phyloP scores from a whole-genome alignment of 805 yeast genomes.

The Pichia phayaonensis region DNA sequence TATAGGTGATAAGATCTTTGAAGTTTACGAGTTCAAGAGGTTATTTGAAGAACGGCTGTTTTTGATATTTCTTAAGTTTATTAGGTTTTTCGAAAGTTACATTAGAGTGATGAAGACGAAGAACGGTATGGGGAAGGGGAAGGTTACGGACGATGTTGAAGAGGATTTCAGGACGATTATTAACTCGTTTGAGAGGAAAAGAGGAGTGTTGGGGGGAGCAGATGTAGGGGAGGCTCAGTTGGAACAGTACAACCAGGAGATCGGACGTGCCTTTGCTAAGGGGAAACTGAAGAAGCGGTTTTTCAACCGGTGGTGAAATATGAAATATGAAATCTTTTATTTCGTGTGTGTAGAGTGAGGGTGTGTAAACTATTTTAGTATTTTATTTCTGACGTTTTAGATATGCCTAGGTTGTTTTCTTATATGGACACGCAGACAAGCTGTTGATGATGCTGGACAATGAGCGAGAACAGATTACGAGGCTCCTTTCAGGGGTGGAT shows the following conservation, averaged over 20 bases:
- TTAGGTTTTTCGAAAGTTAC: background rate
- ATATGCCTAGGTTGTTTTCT: too few relatives aligned
- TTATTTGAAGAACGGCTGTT: constrained; percentile 1
- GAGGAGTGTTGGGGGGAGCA: background rate
- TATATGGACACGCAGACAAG: too few relatives aligned
- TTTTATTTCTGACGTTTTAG: background rate
- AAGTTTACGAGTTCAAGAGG: background rate
- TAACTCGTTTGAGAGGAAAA: background rate
- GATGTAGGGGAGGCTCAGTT: background rate
- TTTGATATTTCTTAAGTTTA: background rate
- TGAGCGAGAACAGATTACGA: constrained; percentile 4
- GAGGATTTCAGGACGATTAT: background rate
- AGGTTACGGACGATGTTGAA: background rate
- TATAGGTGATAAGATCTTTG: background rate
- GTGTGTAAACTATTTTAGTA: background rate
- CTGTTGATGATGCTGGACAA: background rate
- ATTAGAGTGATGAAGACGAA: background rate
- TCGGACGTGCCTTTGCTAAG: background rate
- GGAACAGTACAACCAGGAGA: constrained; percentile 1
- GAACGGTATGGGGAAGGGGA: background rate
- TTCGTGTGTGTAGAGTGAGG: too few relatives aligned
- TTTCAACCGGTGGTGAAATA: too few relatives aligned
- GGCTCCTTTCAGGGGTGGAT: constrained; percentile 15
- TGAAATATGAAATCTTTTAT: too few relatives aligned
- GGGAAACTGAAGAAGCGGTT: constrained; percentile 4